Evolutionary conservation across 345 rosid species (phyloP), one percentile per base, ranked within the genome.

Genomic region (Populus simonii): DNA sequence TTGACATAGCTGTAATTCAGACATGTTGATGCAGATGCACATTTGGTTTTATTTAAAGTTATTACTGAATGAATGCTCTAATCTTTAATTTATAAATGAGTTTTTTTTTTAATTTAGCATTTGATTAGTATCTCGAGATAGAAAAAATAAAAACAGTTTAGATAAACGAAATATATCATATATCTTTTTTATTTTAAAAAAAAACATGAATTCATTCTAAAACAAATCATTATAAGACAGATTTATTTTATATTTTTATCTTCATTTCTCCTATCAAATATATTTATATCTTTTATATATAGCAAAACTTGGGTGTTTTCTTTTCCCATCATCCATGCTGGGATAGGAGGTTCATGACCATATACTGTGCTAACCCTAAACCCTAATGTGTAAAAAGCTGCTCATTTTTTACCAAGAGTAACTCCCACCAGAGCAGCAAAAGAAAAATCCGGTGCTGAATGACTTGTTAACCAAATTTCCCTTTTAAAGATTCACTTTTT

Each of bases 21-120:
- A 70, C 72, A 84, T 85, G 80, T 62, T 67, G 74, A 84, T 85
- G 78, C 76, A 77, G 82, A 74, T 74, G 63, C 68, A 41, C 71
- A 68, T 77, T 72, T 77, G 72, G 20, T 76, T 73, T 71, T 77
- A 76, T 68, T 78, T 77, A 41, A 43, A 22, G 4, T 27, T 15
- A 20, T 68, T 13, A 73, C 10, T 39, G 57, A 63, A 59, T 41
- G 6, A 17, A 59, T 41, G 15, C 53, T 41, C 39, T 66, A 2
- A 31, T 31, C 31, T 70, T 61, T 76, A 27, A 27, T 51, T 72
- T 75, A 65, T n/a, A 15, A 4, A n/a, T 72, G 41, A 35, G 45
- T 39, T 63, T 68, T 66, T 53, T 77, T 66, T 79, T 45, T 51
- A 69, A 61, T 29, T 74, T 29, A 45, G 55, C 45, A 29, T 36